These are phyloP conservation scores for Phytophthora hibernalis DNA, from an alignment of 352 stramenopile genomes.

Conservation along the genomic window DNA sequence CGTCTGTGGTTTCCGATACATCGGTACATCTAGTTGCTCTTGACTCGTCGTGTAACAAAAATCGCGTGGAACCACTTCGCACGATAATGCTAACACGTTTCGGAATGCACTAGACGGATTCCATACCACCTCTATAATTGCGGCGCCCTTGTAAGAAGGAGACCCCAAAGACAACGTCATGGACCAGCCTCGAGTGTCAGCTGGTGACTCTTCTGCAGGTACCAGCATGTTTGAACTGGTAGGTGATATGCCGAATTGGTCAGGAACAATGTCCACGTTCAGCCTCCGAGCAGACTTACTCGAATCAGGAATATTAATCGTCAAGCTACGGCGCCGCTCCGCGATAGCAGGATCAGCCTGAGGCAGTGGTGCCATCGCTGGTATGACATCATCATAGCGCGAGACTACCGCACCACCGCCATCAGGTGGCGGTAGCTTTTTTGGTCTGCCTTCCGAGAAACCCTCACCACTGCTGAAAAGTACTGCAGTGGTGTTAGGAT, in stretches of 20 bases:
- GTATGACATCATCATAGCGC: constrained; percentile 40
- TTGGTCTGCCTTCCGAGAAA: constrained; percentile 11
- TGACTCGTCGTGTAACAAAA: constrained; percentile 34
- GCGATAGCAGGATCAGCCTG: constrained; percentile 20
- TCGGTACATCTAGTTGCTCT: constrained; percentile 10
- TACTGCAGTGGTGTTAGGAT: constrained; percentile 35
- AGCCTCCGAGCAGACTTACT: constrained; percentile 18
- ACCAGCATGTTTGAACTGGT: constrained; percentile 64
- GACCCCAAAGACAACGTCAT: constrained; percentile 53
- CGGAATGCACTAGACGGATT: constrained; percentile 50
- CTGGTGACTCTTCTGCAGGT: constrained; percentile 76
- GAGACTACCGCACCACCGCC: constrained; percentile 10
- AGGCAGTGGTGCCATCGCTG: constrained; percentile 18
- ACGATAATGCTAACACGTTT: constrained; percentile 61
- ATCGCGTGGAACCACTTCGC: constrained; percentile 46
- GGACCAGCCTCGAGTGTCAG: constrained; percentile 64
- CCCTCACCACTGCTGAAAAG: constrained; percentile 14
- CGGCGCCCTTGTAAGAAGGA: constrained; percentile 40
- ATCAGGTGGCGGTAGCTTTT: constrained; percentile 16
- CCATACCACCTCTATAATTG: constrained; percentile 67
- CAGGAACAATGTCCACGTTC: constrained; percentile 40
- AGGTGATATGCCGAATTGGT: constrained; percentile 52
- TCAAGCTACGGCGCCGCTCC: constrained; percentile 32
- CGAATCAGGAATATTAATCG: constrained; percentile 40
- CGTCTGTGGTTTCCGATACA: constrained; percentile 6